Base-by-base conservation (phyloP, 257 asterid genomes). In the Ocimum tenuiflorum region DNA sequence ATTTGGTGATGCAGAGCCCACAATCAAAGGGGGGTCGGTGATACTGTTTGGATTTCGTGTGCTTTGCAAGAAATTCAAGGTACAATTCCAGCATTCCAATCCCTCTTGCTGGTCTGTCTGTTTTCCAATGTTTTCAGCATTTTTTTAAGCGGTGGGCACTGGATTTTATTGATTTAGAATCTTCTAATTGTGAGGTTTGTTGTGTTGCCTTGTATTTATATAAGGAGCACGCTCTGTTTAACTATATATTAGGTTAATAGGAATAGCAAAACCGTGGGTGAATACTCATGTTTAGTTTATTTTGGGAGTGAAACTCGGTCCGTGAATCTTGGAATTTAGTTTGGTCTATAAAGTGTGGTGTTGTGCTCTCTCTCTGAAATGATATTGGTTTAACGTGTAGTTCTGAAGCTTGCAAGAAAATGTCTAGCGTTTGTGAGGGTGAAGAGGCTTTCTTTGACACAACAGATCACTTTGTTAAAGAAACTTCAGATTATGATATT, bases 391-490 rank as follows among this genome's bases (percentile, higher is more conserved):
- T 78, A 33, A 76, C 82, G 82, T 76, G 80, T 78, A 38, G 45
- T 71, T 78, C 15, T 71, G 78, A 46, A 12, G 33, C 63, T 46
- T 66, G 51, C 47, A 31, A 80, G 85, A 77, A n/a, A 22, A 87
- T 90, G 95, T 77, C 6, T 80, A 75, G 66, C 49, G 66, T 63
- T 47, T 68, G 67, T 65, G 85, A 75, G 72, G 79, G 67, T 52
- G 86, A 80, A 20, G 98, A 86, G 70, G 69, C 71, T 39, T 88
- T 88, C 88, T 86, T 85, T 72, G 96, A 86, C 69, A 24, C 87
- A 3, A 50, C 29, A 3, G 89, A 91, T 22, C 68, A 65, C 27
- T 71, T 12, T 29, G 67, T 3, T 22, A 29, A 31, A 23, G 77
- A 60, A 22, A 59, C 33, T 45, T 67, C 41, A 1, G 85, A 63